Evolutionary conservation across 441 rosid genomes (phyloP), one percentile per base, ranked within the genome.

Genomic region (Euphorbia corollata): DNA sequence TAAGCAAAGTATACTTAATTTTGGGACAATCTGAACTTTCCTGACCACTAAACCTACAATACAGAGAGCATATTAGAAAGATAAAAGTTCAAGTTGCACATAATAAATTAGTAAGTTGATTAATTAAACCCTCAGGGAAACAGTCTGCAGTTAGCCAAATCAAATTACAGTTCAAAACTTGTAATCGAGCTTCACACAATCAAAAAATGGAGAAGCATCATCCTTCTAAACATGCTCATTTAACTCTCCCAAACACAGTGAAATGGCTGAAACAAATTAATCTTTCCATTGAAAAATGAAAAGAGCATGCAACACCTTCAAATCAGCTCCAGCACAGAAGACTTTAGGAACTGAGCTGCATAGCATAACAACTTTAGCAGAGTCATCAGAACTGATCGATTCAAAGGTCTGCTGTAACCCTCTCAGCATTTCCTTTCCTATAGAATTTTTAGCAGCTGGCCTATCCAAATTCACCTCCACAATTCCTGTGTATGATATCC

Each of bases 241-340:
- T 4, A 41, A 8, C 13, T 41, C n/a, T 45, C 18, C 51, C 15
- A 12, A 45, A 45, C 11, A 45, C 15, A 2, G 13, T 41, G 47
- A 41, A 8, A 41, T 6, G 47, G 12, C 12, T 41, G 47, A 48
- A 48, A 48, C 19, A 45, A 45, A 45, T 45, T 3, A 13, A 45
- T 45, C 50, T 12, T 10, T 45, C 16, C 0, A 45, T 13, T 10
- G 19, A 45, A 18, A n/a, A 51, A n/a, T 22, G 30, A 54, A n/a
- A 54, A 20, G 15, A 2, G 23, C 9, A 51, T 18, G 23, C 6
- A 51, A 45, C 79, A 92, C 99, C 96, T 90, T 93, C 61, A 91
- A 83, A 83, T 93, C 97, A 71, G 97, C 99, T 36, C 99, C 97
- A 23, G 96, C 95, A 55, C 97, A 93, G 78, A 90, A 93, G 60